A percentile compares a stretch with the other conserved stretches of the same genome.
These are phyloP conservation scores for Rhodosporidiobolus odoratus DNA, from an alignment of 768 basidiomycete species.

Conservation along the genomic window DNA sequence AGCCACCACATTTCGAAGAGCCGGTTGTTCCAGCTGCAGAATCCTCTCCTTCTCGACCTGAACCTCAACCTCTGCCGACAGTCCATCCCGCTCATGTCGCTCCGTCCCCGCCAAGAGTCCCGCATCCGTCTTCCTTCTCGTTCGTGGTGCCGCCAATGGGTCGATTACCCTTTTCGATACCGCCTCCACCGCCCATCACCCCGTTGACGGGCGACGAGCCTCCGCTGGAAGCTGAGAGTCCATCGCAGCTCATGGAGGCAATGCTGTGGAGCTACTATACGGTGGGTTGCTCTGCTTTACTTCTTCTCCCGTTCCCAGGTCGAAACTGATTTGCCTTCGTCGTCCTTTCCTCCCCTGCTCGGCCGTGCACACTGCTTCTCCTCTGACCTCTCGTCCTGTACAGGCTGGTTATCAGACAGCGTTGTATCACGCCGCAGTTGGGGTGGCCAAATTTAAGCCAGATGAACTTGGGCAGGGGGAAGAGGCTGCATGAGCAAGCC, in stretches of 20 bases:
- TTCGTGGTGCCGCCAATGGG: not conserved
- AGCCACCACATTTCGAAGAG: not conserved
- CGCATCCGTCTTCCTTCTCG: not conserved
- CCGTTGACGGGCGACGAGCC: slow-evolving; percentile 21
- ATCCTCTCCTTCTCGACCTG: not conserved
- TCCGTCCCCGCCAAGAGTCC: not conserved
- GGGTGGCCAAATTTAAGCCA: slow-evolving; percentile 28
- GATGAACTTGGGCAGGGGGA: not conserved
- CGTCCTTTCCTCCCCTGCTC: not conserved
- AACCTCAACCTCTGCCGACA: not conserved
- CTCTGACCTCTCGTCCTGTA: not conserved
- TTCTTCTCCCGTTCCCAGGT: not conserved
- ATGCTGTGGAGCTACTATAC: slow-evolving; percentile 33
- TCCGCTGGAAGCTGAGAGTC: slow-evolving; percentile 12
- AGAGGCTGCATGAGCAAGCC: no score
- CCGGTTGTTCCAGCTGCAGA: not conserved
- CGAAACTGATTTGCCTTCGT: not conserved
- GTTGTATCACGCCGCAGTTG: slow-evolving; percentile 28
- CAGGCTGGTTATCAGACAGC: slow-evolving; percentile 33
- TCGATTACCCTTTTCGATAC: not conserved
- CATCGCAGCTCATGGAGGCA: slow-evolving; percentile 15
- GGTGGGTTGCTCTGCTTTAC: not conserved
- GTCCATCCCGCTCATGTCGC: not conserved
- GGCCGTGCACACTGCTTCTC: not conserved
- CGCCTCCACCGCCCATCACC: slow-evolving; percentile 23